phyloP scores from a whole-genome alignment of 2,329 filamentous ascomycete species.

The Pleomassaria siparia region DNA sequence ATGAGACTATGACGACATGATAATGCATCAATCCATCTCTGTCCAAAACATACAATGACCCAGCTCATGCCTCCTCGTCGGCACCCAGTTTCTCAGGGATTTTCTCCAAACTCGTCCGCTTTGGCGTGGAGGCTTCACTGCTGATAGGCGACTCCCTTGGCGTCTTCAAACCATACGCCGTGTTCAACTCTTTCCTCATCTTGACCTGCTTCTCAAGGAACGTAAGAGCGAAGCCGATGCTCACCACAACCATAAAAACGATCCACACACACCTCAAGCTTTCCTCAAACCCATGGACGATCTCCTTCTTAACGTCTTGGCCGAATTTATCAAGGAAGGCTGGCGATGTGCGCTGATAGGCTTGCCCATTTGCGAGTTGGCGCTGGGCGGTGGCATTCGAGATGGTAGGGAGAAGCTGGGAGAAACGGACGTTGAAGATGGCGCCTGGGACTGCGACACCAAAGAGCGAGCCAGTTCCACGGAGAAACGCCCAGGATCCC shows the following conservation, averaged over 20 bases:
- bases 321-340: slow-evolving; percentile 24
- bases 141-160: background rate
- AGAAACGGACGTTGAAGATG: slow-evolving; percentile 20
- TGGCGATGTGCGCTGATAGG: slow-evolving; percentile 28
- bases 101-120: background rate
- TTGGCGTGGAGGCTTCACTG: background rate
- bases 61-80: too few species aligned
- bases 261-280: slow-evolving; percentile 44
- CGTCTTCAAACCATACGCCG: slow-evolving; percentile 42
- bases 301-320: slow-evolving; percentile 19
- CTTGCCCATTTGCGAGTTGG: slow-evolving; percentile 21
- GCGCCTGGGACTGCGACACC: slow-evolving; percentile 8
- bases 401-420: slow-evolving; percentile 14
- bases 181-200: slow-evolving; percentile 44
- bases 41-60: background rate
- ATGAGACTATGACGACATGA: too few species aligned
- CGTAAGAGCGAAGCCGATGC: slow-evolving; percentile 35
- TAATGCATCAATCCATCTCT: background rate
- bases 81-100: background rate
- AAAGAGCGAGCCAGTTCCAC: slow-evolving; percentile 10
- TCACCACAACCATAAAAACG: slow-evolving; percentile 36
- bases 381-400: slow-evolving; percentile 5
- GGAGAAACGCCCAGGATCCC: slow-evolving; percentile 10
- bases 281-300: slow-evolving; percentile 38
- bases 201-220: slow-evolving; percentile 42